phyloP scores from a whole-genome alignment of 2,329 filamentous ascomycete species.

The Nannizzia gypsea region DNA sequence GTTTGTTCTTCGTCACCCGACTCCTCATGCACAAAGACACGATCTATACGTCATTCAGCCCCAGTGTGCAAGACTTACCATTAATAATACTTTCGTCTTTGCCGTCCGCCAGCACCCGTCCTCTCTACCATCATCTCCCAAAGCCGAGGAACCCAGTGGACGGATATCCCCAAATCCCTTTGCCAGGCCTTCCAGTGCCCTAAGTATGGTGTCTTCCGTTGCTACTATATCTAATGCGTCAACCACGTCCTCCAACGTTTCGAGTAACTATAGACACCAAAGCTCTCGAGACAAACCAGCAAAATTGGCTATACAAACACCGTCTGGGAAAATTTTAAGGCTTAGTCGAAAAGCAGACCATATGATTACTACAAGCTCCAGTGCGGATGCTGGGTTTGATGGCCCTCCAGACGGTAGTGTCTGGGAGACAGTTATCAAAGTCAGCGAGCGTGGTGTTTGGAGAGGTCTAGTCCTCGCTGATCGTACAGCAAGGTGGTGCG shows the following conservation, averaged over 20 bases:
- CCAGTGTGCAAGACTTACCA: conserved; percentile 73
- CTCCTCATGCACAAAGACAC: conserved; percentile 91
- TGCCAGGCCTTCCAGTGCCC: conserved; percentile 44
- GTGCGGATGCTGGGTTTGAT: conserved; percentile 27
- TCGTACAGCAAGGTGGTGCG: conserved; percentile 54
- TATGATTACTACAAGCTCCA: conserved; percentile 26
- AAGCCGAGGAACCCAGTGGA: conserved; percentile 29
- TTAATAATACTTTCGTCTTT: conserved; percentile 98
- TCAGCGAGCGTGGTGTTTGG: conserved; percentile 52
- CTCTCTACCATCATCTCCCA: conserved; percentile 35
- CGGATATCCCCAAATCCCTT: conserved; percentile 42
- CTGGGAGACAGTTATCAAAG: conserved; percentile 58
- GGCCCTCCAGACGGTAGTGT: conserved; percentile 41
- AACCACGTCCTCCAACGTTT: conserved; percentile 36
- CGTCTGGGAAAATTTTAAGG: conserved; percentile 84
- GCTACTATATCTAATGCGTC: conserved; percentile 38
- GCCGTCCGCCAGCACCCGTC: conserved; percentile 86
- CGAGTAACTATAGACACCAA: conserved; percentile 18
- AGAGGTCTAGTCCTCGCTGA: conserved; percentile 53
- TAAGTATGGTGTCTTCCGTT: conserved; percentile 49
- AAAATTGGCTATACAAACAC: conserved; percentile 88
- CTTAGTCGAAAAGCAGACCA: conserved; percentile 40
- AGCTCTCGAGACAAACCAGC: conserved; percentile 58
- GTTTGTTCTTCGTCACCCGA: conserved; percentile 85
- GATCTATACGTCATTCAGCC: conserved; percentile 96